Conservation (phyloP, 805 yeast genomes). For the Saccharomycopsis malanga region DNA sequence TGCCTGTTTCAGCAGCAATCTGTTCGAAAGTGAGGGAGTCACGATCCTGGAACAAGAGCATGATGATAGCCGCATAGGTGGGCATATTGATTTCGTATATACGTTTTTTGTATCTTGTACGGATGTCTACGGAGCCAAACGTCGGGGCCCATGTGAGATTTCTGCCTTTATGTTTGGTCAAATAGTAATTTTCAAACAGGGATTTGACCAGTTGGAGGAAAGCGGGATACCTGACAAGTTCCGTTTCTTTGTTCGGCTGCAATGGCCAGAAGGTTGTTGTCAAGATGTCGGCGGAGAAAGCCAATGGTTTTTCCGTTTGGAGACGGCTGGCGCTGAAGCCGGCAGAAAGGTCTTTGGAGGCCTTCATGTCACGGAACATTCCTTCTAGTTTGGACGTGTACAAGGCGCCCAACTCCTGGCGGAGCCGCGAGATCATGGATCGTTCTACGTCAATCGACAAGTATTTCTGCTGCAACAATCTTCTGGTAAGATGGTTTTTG, state of each 20-base stretch:
- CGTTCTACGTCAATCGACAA: slow-evolving; percentile 53
- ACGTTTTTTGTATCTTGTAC: slow-evolving; percentile 58
- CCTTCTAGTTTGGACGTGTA: slow-evolving; percentile 76
- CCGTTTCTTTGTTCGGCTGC: slow-evolving; percentile 32
- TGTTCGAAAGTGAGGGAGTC: slow-evolving; percentile 49
- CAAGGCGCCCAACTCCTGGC: slow-evolving; percentile 71
- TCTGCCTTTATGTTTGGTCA: slow-evolving; percentile 48
- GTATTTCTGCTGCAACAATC: slow-evolving; percentile 48
- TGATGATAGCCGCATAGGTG: slow-evolving; percentile 69
- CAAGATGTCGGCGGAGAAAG: slow-evolving; percentile 45
- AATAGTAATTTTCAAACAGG: slow-evolving; percentile 47
- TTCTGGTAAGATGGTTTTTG: slow-evolving; percentile 78
- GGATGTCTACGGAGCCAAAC: slow-evolving; percentile 75
- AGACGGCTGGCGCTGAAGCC: slow-evolving; percentile 31
- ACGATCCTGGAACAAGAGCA: slow-evolving; percentile 63
- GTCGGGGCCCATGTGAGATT: slow-evolving; percentile 71
- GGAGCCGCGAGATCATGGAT: slow-evolving; percentile 54
- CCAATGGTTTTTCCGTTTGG: slow-evolving; percentile 27
- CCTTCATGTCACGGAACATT: slow-evolving; percentile 75
- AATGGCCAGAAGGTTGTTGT: slow-evolving; percentile 68
- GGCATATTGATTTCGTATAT: slow-evolving; percentile 78
- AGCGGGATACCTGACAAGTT: slow-evolving; percentile 22
- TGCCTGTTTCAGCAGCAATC: slow-evolving; percentile 56
- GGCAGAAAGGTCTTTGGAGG: slow-evolving; percentile 42
- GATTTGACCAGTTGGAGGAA: slow-evolving; percentile 35